Conservation (phyloP, 2,329 filamentous ascomycete genomes). For the Colletotrichum australisinense region DNA sequence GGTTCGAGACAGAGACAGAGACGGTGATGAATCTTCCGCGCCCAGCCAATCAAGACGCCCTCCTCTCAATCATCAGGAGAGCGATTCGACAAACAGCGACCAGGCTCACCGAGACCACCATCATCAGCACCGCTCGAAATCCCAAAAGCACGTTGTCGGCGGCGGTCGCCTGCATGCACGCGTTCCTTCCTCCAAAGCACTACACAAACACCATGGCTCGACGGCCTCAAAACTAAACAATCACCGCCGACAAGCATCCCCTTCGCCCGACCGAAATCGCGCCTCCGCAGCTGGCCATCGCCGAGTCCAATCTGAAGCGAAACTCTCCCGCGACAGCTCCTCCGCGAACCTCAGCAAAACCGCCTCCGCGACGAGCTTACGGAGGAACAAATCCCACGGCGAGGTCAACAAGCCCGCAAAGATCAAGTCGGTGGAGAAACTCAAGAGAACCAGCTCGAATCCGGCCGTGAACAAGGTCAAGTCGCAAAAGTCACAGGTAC, state of each 20-base stretch:
- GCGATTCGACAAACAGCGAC: conserved; percentile 50
- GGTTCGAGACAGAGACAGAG: conserved; percentile 54
- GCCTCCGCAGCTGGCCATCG: conserved; percentile 41
- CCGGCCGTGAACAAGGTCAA: conserved; percentile 58
- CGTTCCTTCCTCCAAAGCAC: conserved; percentile 62
- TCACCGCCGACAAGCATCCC: conserved; percentile 55
- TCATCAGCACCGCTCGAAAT: conserved; percentile 39
- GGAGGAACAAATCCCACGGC: conserved; percentile 70
- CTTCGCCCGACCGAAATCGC: conserved; percentile 51
- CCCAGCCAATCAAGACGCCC: conserved; percentile 68
- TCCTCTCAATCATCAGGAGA: conserved; percentile 48
- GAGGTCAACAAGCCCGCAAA: conserved; percentile 61
- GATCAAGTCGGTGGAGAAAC: conserved; percentile 60
- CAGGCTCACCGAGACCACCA: conserved; percentile 42
- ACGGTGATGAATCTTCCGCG: conserved; percentile 59
- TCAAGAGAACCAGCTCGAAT: conserved; percentile 65
- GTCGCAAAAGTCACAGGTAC: conserved; percentile 62
- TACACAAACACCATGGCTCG: conserved; percentile 57
- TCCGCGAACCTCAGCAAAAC: conserved; percentile 63
- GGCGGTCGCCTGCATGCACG: conserved; percentile 61
- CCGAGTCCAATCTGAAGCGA: conserved; percentile 51
- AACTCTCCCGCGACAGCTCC: conserved; percentile 58
- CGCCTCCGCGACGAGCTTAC: conserved; percentile 64
- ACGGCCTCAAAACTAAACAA: conserved; percentile 50
- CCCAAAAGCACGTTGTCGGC: conserved; percentile 57